Conservation (phyloP, 1,284 basidiomycete species). For the Caloboletus firmus region DNA sequence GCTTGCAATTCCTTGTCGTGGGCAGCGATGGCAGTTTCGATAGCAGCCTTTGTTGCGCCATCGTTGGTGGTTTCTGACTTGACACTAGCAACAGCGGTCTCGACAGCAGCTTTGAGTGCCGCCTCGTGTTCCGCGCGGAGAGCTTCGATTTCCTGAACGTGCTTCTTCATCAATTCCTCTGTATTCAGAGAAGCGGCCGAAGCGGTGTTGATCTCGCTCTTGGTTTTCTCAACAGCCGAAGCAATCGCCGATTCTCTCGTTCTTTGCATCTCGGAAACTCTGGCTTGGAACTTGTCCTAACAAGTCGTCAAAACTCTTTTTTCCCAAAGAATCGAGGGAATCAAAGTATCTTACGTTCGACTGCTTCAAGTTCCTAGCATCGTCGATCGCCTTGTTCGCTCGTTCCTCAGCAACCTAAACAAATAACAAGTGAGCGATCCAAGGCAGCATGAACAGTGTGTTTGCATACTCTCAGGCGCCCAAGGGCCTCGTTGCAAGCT, state of each 20-base stretch:
- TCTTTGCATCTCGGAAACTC: constrained; percentile 40
- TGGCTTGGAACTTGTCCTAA: constrained; percentile 49
- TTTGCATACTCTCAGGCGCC: constrained; percentile 51
- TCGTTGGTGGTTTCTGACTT: constrained; percentile 38
- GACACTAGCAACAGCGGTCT: constrained; percentile 48
- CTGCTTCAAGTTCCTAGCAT: constrained; percentile 43
- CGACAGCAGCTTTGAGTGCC: constrained; percentile 54
- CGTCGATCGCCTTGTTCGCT: constrained; percentile 46
- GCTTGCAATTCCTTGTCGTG: constrained; percentile 47
- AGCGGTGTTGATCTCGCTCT: constrained; percentile 39
- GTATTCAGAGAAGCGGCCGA: constrained; percentile 24
- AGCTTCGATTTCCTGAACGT: constrained; percentile 57
- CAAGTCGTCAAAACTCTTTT: constrained; percentile 1
- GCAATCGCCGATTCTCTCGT: constrained; percentile 45
- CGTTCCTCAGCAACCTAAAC: constrained; percentile 48
- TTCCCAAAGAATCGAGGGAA: neutral
- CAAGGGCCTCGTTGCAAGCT: constrained; percentile 57
- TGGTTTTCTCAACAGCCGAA: constrained; percentile 56
- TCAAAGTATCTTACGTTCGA: constrained; percentile 33
- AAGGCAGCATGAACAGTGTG: too few relatives aligned
- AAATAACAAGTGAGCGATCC: neutral
- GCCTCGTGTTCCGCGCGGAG: constrained; percentile 56
- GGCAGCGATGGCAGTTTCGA: constrained; percentile 52
- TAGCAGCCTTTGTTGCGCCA: constrained; percentile 40
- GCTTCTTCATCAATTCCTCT: constrained; percentile 49